A percentile compares a stretch with the other conserved stretches of the same genome.
Evolutionary conservation across 2,329 filamentous ascomycete species (phyloP).

Genomic region (Stachybotrys chartarum): DNA sequence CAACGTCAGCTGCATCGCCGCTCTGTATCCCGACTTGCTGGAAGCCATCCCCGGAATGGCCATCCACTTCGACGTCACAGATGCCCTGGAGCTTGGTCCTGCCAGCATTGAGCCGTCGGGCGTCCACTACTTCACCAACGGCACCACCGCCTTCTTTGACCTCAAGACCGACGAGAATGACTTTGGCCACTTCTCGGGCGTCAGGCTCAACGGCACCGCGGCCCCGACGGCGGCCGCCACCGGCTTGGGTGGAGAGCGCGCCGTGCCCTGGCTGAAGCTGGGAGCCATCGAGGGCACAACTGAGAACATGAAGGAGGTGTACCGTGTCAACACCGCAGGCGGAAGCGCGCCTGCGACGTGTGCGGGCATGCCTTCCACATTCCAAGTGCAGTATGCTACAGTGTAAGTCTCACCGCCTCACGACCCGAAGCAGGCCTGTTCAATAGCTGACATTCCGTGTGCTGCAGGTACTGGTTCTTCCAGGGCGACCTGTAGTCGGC

Average conservation of each 20-base stretch:
- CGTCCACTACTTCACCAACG: conserved; percentile 72
- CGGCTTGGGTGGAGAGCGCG: conserved; percentile 57
- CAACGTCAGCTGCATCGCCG: conserved; percentile 76
- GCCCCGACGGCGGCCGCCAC: conserved; percentile 56
- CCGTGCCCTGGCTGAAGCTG: conserved; percentile 78
- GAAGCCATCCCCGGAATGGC: conserved; percentile 57
- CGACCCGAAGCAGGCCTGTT: background rate
- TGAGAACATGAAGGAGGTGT: conserved; percentile 65
- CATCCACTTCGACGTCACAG: conserved; percentile 55
- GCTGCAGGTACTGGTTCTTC: conserved; percentile 1
- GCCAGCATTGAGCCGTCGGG: conserved; percentile 61
- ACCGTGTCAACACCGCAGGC: conserved; percentile 77
- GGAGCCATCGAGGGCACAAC: conserved; percentile 44
- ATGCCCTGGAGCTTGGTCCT: conserved; percentile 38
- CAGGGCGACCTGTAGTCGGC: background rate
- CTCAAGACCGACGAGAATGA: conserved; percentile 49
- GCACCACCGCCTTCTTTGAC: conserved; percentile 72
- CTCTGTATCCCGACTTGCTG: conserved; percentile 61
- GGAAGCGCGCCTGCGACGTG: conserved; percentile 72
- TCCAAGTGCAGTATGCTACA: conserved; percentile 74
- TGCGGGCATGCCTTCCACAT: conserved; percentile 50
- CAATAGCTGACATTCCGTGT: background rate
- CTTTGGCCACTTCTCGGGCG: conserved; percentile 55
- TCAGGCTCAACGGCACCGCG: conserved; percentile 51
- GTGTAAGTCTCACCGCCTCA: conserved; percentile 55